Base-by-base conservation (phyloP, 2,329 filamentous ascomycete species). In the Arthrocladium fulminans region DNA sequence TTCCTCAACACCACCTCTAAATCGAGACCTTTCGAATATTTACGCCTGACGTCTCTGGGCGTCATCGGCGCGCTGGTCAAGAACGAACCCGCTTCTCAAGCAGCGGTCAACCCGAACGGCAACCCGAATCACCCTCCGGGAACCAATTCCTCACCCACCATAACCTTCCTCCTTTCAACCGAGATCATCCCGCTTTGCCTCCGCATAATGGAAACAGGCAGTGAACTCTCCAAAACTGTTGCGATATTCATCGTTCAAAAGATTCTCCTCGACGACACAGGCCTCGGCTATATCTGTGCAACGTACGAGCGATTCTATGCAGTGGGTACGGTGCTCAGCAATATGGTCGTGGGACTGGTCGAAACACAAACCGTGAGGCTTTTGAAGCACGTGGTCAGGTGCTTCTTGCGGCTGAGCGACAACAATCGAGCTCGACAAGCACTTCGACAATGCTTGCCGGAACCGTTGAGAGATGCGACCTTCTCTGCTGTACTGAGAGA, bases 241-340 rank as follows among this genome's bases (percentile, higher is more conserved):
- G 92, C 92, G 50, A 98, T 98, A 61, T 98, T 98, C 73, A 98
- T 98, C 60, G 92, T 98, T 15, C 92, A 98, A 69, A 98, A 98
- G 76, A 98, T 98, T 22, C 72, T 98, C 45, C 79, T 98, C 2
- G 92, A 98, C 63, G 92, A 98, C 61, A 90, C 94, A 60, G 92
- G 92, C 3, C 77, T 98, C 54, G 92, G 92, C 62, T 98, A 98
- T 68, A 98, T 98, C 51, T 98, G 92, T 69, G 90, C 94, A 56
- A 98, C 92, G 0, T 98, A 98, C 61, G 92, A 98, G 73, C 80
- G 92, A 17, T 98, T 98, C 69, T 98, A 97, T 60, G 92, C 92
- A 6, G 92, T 98, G 3, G 92, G 92, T 4, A 98, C 92, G 1
- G 92, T 98, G 4, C 73, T 98, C 32, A 95, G 88, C 72, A 98